Evolutionary conservation across 192 early-diverging fungal species (phyloP), one percentile per base, ranked within the genome.

Genomic region (Allomyces macrogynus): DNA sequence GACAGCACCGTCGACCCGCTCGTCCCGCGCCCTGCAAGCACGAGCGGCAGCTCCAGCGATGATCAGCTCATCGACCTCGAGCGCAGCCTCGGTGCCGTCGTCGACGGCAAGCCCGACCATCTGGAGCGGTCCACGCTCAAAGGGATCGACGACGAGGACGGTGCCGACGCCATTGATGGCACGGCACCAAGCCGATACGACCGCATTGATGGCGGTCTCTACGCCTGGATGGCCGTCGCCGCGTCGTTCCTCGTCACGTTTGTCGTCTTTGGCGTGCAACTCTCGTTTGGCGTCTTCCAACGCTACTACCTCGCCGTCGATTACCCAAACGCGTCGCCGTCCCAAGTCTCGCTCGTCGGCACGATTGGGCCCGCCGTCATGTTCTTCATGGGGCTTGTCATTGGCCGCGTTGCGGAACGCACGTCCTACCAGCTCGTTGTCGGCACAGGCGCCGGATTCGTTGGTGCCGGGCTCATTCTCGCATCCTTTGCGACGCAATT

Each of bases 401-500:
- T 74, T 5, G 76, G 76, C 32, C 32, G 32, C 8, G 32, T 40
- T 7, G 32, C 32, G 32, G 32, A 40, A 8, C 32, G 32, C 32
- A 40, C 32, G 32, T 40, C 32, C 3, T 40, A 8, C 32, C 32
- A 40, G 32, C 32, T 40, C 32, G 32, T 40, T 8, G 32, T 40
- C 32, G 32, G 5, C 32, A 40, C 32, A 8, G 32, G 32, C 32
- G 32, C 32, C 32, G 32, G 32, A 40, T 40, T 40, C 7, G 32
- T 40, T 8, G 32, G 32, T 40, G 32, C 32, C 32, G 32, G 32
- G 20, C 70, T 79, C 24, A 67, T 79, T 14, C 61, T 73, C 26
- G 78, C 78, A 5, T 77, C 78, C 32, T 75, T 79, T 40, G 71
- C 71, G 61, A 76, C 78, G 4, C 61, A 71, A 64, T 42, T 79